A percentile compares a stretch with the other conserved stretches of the same genome.
Evolutionary conservation across 805 yeast genomes (phyloP).

Genomic region (Naumovozyma dairenensis): DNA sequence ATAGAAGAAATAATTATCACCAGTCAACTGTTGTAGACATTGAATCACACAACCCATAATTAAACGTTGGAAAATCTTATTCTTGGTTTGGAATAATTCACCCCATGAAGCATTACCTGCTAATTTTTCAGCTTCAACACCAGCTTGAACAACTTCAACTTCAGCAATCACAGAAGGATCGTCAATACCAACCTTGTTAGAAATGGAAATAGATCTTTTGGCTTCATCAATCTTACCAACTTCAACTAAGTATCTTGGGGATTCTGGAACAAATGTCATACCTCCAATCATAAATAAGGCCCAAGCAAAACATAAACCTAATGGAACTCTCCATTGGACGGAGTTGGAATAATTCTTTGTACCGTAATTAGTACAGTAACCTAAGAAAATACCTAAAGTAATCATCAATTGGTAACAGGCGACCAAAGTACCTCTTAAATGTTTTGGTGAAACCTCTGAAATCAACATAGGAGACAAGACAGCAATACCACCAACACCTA

Average conservation of each 20-base stretch:
- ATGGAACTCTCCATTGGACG: constrained; percentile 64
- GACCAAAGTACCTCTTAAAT: constrained; percentile 58
- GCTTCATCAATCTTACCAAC: constrained; percentile 50
- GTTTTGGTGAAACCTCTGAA: constrained; percentile 58
- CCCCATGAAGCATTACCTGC: constrained; percentile 61
- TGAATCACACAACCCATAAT: constrained; percentile 46
- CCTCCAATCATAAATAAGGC: constrained; percentile 27
- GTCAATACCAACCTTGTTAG: constrained; percentile 45
- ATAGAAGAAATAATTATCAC: constrained; percentile 60
- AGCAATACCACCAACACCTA: constrained; percentile 65
- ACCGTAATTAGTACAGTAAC: constrained; percentile 60
- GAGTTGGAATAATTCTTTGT: constrained; percentile 48
- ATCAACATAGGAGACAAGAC: constrained; percentile 66
- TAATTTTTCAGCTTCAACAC: constrained; percentile 46
- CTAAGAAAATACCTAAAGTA: constrained; percentile 62
- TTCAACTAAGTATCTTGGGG: constrained; percentile 57
- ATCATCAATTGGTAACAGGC: constrained; percentile 58
- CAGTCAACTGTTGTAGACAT: constrained; percentile 60
- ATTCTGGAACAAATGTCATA: constrained; percentile 51
- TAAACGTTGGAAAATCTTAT: constrained; percentile 42
- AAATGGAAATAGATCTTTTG: constrained; percentile 39
- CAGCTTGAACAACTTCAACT: constrained; percentile 46
- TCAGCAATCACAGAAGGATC: constrained; percentile 47
- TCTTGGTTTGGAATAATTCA: constrained; percentile 57
- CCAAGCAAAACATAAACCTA: constrained; percentile 45